Conservation (phyloP, 495 filamentous ascomycete genomes). For the Usnea hakonensis region DNA sequence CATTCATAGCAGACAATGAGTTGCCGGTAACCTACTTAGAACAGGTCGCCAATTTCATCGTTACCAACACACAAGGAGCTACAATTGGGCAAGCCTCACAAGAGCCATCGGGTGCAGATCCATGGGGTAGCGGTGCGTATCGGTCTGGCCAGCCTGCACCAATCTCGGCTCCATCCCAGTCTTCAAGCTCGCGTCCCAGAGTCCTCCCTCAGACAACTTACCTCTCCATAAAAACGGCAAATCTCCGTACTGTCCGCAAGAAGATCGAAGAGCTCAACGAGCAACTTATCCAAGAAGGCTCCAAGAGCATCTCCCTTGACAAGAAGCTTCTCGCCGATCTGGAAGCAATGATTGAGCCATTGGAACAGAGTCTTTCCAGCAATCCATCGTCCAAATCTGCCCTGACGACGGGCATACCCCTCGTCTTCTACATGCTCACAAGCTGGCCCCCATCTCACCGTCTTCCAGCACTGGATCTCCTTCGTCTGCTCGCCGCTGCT, state of each 20-base stretch:
- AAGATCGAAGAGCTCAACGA: slow-evolving; percentile 68
- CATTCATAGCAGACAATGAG: slow-evolving; percentile 86
- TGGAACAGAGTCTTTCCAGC: slow-evolving; percentile 41
- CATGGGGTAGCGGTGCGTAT: slow-evolving; percentile 73
- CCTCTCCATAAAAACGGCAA: slow-evolving; percentile 59
- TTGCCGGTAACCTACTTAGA: slow-evolving; percentile 85
- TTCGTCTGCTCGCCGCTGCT: slow-evolving; percentile 68
- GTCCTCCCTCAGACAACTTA: slow-evolving; percentile 77
- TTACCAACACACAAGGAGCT: slow-evolving; percentile 78
- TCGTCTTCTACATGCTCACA: slow-evolving; percentile 60
- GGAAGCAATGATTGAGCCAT: slow-evolving; percentile 42
- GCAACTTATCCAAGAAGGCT: slow-evolving; percentile 54
- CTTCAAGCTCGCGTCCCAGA: slow-evolving; percentile 45
- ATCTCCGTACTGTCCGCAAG: slow-evolving; percentile 57
- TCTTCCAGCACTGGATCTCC: slow-evolving; percentile 76
- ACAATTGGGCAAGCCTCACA: slow-evolving; percentile 55
- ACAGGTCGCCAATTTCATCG: slow-evolving; percentile 90
- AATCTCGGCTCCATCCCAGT: slow-evolving; percentile 23
- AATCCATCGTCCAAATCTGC: slow-evolving; percentile 25
- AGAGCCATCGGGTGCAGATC: slow-evolving; percentile 48
- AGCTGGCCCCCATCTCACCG: slow-evolving; percentile 70
- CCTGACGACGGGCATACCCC: slow-evolving; percentile 43
- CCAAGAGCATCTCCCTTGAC: slow-evolving; percentile 67
- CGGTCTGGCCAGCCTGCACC: slow-evolving; percentile 54
- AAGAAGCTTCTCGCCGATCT: slow-evolving; percentile 58